Base-by-base conservation (phyloP, 768 basidiomycete genomes). In the Mycena sanguinolenta region DNA sequence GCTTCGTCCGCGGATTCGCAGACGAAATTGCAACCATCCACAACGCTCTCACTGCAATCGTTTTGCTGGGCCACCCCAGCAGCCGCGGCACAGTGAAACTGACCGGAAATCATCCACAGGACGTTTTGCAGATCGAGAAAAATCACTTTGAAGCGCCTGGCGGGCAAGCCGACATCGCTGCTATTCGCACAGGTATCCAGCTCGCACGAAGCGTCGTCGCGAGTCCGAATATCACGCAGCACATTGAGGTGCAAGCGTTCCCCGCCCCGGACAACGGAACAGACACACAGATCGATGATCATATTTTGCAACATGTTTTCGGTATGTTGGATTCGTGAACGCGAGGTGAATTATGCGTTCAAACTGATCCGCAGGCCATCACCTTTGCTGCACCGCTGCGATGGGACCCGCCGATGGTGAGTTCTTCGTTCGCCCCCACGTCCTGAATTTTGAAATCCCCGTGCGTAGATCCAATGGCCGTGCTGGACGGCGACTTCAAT, bases 61-160 rank as follows among this genome's bases (percentile, higher is more conserved):
- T 75, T 16, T 71, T 79, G 27, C 74, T 75, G 65, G 75, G 73
- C 6, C 76, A 78, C 63, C 72, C 79, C 1, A 74, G 77, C 13
- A 75, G 76, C 13, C 76, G 70, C 39, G 79, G 78, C 13, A 72
- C 72, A 3, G 78, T 80, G 10, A 70, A 63, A 6, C 65, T 80
- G 30, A 80, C 78, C 7, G 78, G 78, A 17, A 68, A 72, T 14
- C 77, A 79, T 52, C 77, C 77, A 5, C 78, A 80, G 65, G 79
- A 80, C 28, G 57, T 28, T 3, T 70, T 80, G 36, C 66, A 75
- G 46, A 79, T 80, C 52, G 74, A 78, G 50, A 80, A 80, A 53
- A 58, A 55, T 5, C 78, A 69, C 58, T 79, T 79, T 58, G 76
- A 80, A 50, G 73, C 69, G 8, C 28, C 75, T 17, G 73, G 72